phyloP scores from a whole-genome alignment of 2,329 filamentous ascomycete genomes.

The Sordariomycetes sp. region DNA sequence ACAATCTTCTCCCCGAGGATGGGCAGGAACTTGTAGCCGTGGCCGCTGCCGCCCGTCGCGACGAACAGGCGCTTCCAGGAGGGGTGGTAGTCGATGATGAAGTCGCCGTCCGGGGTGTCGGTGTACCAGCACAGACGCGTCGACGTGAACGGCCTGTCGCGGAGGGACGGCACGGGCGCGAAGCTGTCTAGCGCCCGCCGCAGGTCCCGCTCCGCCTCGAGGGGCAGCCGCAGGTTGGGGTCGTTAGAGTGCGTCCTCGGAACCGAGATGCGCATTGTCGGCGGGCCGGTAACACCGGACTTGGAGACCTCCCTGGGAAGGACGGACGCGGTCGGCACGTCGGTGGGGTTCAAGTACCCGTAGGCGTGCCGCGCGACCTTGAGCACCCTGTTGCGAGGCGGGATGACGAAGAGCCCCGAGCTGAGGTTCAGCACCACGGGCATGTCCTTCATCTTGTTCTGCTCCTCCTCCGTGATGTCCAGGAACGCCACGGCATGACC shows the following conservation, averaged over 20 bases:
- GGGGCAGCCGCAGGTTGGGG: conserved; percentile 33
- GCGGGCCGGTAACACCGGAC: conserved; percentile 10
- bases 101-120: conserved; percentile 59
- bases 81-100: conserved; percentile 58
- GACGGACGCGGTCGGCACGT: neutral
- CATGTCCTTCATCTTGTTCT: conserved; percentile 46
- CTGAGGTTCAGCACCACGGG: conserved; percentile 64
- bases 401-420: conserved; percentile 62
- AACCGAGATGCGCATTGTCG: conserved; percentile 18
- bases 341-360: conserved; percentile 46
- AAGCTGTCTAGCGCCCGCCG: conserved; percentile 41
- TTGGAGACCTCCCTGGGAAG: conserved; percentile 20
- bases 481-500: conserved; percentile 75
- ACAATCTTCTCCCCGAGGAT: conserved; percentile 49
- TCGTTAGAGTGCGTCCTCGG: conserved; percentile 23
- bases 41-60: conserved; percentile 49
- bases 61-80: conserved; percentile 43
- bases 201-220: conserved; percentile 48
- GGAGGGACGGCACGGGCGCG: conserved; percentile 34
- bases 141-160: conserved; percentile 39
- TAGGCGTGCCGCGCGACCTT: conserved; percentile 60
- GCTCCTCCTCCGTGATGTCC: conserved; percentile 58
- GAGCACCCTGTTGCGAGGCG: conserved; percentile 46
- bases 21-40: conserved; percentile 58
- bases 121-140: conserved; percentile 65